phyloP scores from a whole-genome alignment of 768 basidiomycete genomes.

The Leccinum longicurvipes region DNA sequence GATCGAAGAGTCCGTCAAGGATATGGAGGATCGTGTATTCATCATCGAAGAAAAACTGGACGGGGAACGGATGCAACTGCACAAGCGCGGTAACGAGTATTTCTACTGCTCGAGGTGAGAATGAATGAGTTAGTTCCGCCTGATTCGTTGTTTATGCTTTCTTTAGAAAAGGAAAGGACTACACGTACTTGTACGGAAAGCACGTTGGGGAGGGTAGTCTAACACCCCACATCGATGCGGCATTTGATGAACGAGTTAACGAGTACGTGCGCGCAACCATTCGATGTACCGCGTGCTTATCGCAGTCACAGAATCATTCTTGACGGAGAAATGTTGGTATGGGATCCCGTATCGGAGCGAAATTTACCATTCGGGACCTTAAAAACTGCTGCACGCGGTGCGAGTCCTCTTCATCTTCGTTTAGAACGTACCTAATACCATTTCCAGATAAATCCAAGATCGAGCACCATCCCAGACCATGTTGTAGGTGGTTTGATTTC shows the following conservation, averaged over 20 bases:
- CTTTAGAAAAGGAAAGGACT: slow-evolving; percentile 82
- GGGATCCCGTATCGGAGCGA: slow-evolving; percentile 87
- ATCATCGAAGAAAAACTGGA: slow-evolving; percentile 97
- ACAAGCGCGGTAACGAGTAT: slow-evolving; percentile 88
- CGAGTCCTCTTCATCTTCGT: slow-evolving; percentile 7
- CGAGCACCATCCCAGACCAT: slow-evolving; percentile 77
- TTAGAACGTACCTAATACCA: background rate
- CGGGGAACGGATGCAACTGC: slow-evolving; percentile 94
- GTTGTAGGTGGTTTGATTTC: slow-evolving; percentile 56
- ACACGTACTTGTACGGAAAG: slow-evolving; percentile 88
- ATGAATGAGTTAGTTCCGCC: background rate
- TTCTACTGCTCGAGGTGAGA: slow-evolving; percentile 86
- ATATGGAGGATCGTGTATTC: slow-evolving; percentile 78
- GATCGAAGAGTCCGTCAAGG: slow-evolving; percentile 79
- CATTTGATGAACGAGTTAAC: slow-evolving; percentile 71
- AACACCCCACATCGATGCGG: slow-evolving; percentile 79
- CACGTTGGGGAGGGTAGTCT: slow-evolving; percentile 75
- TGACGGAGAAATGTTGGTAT: slow-evolving; percentile 98
- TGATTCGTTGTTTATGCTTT: background rate
- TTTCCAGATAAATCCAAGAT: slow-evolving; percentile 64
- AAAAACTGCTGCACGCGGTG: slow-evolving; percentile 89
- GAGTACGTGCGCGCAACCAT: slow-evolving; percentile 53
- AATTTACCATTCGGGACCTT: slow-evolving; percentile 91
- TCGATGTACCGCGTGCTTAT: slow-evolving; percentile 5
- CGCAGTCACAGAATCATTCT: slow-evolving; percentile 67